These are phyloP conservation scores for Camellia lanceoleosa DNA, from an alignment of 148 eudicot species.

Conservation along the genomic window DNA sequence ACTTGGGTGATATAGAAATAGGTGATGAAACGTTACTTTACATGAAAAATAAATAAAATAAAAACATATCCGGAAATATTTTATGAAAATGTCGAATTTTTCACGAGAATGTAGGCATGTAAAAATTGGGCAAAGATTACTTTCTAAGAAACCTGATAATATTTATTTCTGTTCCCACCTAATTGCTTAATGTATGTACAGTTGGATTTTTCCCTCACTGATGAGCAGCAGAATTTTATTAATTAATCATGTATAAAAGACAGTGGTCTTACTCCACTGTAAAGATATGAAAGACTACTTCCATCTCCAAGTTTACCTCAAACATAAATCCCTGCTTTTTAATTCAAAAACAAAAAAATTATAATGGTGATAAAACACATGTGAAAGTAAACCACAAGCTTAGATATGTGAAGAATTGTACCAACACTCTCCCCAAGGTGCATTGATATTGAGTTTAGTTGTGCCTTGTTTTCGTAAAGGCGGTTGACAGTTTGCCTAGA, in stretches of 20 bases:
- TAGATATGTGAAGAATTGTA: constrained; percentile 30
- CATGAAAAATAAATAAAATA: neutral
- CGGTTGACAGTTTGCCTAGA: constrained; percentile 92
- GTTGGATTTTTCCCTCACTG: neutral
- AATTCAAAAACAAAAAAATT: neutral
- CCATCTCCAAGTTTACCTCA: neutral
- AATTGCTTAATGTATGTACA: neutral
- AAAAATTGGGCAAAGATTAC: neutral
- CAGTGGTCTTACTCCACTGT: neutral
- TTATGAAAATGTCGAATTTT: neutral
- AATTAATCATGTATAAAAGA: neutral
- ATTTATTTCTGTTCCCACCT: neutral
- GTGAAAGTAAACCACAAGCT: neutral
- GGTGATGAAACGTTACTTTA: neutral
- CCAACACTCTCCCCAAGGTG: constrained; percentile 99
- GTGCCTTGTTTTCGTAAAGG: constrained; percentile 94
- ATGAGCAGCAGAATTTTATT: neutral
- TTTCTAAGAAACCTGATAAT: neutral
- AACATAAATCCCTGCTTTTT: neutral
- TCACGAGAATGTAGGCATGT: neutral
- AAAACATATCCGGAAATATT: neutral
- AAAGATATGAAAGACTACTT: neutral
- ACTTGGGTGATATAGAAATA: neutral
- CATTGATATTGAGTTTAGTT: constrained; percentile 96
- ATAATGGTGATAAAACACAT: neutral